Percentiles rank a stretch among this genome's conserved stretches.
phyloP scores from a whole-genome alignment of 2,329 filamentous ascomycete species.

The Leptographium radiaticola region DNA sequence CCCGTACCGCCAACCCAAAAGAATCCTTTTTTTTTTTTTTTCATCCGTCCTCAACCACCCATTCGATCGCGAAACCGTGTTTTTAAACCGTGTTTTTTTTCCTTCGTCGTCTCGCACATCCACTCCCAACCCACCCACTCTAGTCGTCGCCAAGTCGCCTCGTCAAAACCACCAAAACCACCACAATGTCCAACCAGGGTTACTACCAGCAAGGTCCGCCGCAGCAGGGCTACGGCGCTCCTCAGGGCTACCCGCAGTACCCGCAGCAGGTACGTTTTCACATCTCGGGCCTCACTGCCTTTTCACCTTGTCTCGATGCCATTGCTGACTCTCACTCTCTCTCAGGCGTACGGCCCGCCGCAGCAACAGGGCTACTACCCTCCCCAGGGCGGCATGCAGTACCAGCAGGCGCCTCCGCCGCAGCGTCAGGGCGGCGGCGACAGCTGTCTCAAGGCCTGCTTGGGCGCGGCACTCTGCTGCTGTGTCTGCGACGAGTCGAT shows the following conservation, averaged over 20 bases:
- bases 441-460: conserved; percentile 24
- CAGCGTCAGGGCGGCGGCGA: conserved; percentile 22
- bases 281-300: too few relatives aligned
- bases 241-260: conserved; percentile 26
- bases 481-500: conserved; percentile 37
- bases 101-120: too few relatives aligned
- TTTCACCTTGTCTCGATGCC: not conserved
- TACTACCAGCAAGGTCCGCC: conserved; percentile 24
- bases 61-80: too few relatives aligned
- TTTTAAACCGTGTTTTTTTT: too few relatives aligned
- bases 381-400: conserved; percentile 27
- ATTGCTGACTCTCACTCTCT: conserved; percentile 6
- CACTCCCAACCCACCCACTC: too few relatives aligned
- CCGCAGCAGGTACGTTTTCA: conserved; percentile 29
- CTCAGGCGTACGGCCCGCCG: conserved; percentile 24
- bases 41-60: too few relatives aligned
- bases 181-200: conserved; percentile 19
- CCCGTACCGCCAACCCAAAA: too few relatives aligned
- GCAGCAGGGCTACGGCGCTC: conserved; percentile 12
- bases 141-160: too few relatives aligned
- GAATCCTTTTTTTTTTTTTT: too few relatives aligned
- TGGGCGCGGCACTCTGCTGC: conserved; percentile 34
- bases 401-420: conserved; percentile 29
- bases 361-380: conserved; percentile 27
- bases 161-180: not conserved